Conservation (phyloP, 2,329 filamentous ascomycete genomes). For the Ophiocordyceps robertsii region DNA sequence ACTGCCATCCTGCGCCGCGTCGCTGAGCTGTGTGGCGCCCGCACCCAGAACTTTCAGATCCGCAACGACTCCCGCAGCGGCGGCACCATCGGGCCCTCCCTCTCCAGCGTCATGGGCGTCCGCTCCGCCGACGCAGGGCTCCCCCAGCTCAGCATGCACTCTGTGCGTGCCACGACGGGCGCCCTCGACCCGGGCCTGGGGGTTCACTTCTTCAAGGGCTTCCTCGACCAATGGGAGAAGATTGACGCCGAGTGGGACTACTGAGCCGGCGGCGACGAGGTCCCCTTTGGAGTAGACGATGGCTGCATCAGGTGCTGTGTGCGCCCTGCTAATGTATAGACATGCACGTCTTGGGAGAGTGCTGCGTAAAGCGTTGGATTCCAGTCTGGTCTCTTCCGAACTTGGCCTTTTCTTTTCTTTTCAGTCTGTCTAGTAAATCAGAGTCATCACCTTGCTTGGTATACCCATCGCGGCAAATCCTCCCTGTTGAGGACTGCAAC, state of each 20-base stretch:
- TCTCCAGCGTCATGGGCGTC: slow-evolving; percentile 69
- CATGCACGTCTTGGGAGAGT: too few relatives aligned
- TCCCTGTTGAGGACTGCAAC: too few relatives aligned
- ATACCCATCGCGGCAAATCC: too few relatives aligned
- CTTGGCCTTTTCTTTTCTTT: too few relatives aligned
- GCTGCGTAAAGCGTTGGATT: too few relatives aligned
- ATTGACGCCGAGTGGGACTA: slow-evolving; percentile 67
- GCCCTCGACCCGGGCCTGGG: slow-evolving; percentile 76
- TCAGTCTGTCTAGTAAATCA: too few relatives aligned
- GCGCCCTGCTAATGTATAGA: too few relatives aligned
- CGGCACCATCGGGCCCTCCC: slow-evolving; percentile 89
- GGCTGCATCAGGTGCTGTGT: background rate
- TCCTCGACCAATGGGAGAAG: slow-evolving; percentile 73
- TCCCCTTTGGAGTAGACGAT: background rate
- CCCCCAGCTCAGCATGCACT: slow-evolving; percentile 89
- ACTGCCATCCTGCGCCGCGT: slow-evolving; percentile 68
- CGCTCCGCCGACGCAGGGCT: slow-evolving; percentile 78
- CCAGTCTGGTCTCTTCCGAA: too few relatives aligned
- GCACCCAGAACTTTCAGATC: slow-evolving; percentile 85
- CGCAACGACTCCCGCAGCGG: slow-evolving; percentile 81
- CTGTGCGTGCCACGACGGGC: slow-evolving; percentile 78
- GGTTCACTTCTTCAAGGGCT: slow-evolving; percentile 78
- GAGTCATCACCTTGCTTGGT: too few relatives aligned
- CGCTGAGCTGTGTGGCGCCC: slow-evolving; percentile 57
- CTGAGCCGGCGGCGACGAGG: background rate